Conservation (phyloP, 1,284 basidiomycete species). For the Ceratobasidium sp. region DNA sequence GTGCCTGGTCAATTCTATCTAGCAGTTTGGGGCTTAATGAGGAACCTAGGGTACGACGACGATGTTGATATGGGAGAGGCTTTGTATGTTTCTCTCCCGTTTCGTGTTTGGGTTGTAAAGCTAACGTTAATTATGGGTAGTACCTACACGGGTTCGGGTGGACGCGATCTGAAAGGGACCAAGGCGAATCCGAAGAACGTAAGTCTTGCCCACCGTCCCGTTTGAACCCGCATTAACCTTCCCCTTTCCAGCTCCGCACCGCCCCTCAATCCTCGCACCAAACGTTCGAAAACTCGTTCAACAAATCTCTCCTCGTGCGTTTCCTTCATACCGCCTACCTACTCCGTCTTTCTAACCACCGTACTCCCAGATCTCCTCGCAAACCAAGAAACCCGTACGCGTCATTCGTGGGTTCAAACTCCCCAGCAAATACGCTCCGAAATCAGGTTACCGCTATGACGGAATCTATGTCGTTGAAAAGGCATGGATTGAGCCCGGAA, state of each 20-base stretch:
- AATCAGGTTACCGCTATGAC: constrained; percentile 86
- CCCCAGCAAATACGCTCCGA: constrained; percentile 75
- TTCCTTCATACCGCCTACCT: not conserved
- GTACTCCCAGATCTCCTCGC: constrained; percentile 68
- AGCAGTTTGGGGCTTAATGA: not conserved
- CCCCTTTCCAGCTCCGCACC: constrained; percentile 74
- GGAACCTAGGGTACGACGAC: constrained; percentile 76
- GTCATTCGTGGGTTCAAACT: constrained; percentile 87
- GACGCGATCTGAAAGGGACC: constrained; percentile 84
- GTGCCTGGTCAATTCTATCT: not conserved
- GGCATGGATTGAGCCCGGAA: constrained; percentile 77
- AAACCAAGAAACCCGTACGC: constrained; percentile 81
- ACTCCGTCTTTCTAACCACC: constrained; percentile 15
- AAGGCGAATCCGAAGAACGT: constrained; percentile 82
- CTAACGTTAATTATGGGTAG: constrained; percentile 63
- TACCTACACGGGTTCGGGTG: constrained; percentile 64
- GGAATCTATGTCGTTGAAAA: constrained; percentile 83
- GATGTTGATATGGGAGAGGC: constrained; percentile 84
- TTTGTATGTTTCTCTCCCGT: constrained; percentile 67
- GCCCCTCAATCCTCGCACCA: constrained; percentile 86
- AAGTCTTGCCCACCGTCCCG: constrained; percentile 51
- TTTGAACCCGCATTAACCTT: constrained; percentile 34
- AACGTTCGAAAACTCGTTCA: constrained; percentile 76
- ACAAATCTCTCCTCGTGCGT: constrained; percentile 73
- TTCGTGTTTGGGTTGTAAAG: not conserved